Evolutionary conservation across 768 basidiomycete species (phyloP).

Genomic region (Podaxis sp.): DNA sequence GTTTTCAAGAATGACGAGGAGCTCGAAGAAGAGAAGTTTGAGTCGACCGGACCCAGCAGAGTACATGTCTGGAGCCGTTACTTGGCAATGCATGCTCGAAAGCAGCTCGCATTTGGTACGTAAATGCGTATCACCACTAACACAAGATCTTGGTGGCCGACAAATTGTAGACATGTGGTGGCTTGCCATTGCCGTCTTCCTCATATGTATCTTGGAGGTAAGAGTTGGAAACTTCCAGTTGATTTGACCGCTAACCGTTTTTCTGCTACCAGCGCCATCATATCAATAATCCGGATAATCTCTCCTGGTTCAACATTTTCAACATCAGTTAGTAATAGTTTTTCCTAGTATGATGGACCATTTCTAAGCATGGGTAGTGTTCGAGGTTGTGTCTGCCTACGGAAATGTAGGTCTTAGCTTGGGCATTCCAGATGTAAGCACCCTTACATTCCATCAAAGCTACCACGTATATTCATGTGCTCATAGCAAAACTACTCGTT

Average conservation of each 20-base stretch:
- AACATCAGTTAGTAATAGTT: slow-evolving; percentile 53
- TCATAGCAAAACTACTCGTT: slow-evolving; percentile 78
- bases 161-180: slow-evolving; percentile 89
- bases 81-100: slow-evolving; percentile 77
- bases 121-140: neutral
- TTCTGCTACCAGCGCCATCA: slow-evolving; percentile 48
- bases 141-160: neutral
- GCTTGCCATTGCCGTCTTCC: slow-evolving; percentile 80
- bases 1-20: slow-evolving; percentile 61
- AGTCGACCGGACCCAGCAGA: slow-evolving; percentile 41
- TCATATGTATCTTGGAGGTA: slow-evolving; percentile 94
- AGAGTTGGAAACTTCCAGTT: slow-evolving; percentile 18
- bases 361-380: slow-evolving; percentile 46
- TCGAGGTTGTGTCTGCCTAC: slow-evolving; percentile 87
- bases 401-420: slow-evolving; percentile 89
- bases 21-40: slow-evolving; percentile 46
- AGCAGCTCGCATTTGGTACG: slow-evolving; percentile 89
- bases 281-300: slow-evolving; percentile 51
- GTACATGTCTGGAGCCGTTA: slow-evolving; percentile 75
- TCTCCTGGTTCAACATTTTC: slow-evolving; percentile 84
- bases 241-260: neutral
- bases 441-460: neutral
- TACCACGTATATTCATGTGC: neutral
- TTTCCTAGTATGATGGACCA: neutral
- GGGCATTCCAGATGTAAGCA: slow-evolving; percentile 75